A percentile compares a stretch with the other conserved stretches of the same genome.
phyloP scores from a whole-genome alignment of 2,329 filamentous ascomycete genomes.

The Aspergillus neoniger region DNA sequence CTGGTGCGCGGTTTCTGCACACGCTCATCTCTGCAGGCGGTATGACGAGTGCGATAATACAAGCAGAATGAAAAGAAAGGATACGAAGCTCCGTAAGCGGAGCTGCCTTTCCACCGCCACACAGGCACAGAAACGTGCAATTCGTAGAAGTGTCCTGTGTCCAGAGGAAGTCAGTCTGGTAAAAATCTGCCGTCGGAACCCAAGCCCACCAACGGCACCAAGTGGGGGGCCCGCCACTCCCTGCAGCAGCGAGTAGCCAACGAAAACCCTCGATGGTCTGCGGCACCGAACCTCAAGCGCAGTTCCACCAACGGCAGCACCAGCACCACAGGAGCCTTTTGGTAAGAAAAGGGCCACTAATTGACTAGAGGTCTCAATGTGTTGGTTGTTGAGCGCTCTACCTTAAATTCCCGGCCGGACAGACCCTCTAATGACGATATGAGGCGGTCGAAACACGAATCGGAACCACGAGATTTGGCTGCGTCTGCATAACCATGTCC shows the following conservation, averaged over 20 bases:
- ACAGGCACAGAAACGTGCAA: not conserved
- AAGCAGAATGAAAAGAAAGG: not conserved
- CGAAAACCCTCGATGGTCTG: not conserved
- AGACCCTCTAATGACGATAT: slow-evolving; percentile 14
- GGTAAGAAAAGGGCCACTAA: not conserved
- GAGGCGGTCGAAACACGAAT: not conserved
- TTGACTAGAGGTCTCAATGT: not conserved
- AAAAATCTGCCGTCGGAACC: slow-evolving; percentile 17
- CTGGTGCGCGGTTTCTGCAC: not conserved
- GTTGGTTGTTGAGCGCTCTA: slow-evolving; percentile 2
- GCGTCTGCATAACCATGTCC: not conserved
- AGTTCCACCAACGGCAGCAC: slow-evolving; percentile 2
- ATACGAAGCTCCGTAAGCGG: slow-evolving; percentile 3
- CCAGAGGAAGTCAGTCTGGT: not conserved
- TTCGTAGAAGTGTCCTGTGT: not conserved
- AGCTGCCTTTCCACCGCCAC: not conserved
- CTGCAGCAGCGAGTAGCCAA: slow-evolving; percentile 15
- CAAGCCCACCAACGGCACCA: slow-evolving; percentile 4
- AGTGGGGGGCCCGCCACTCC: slow-evolving; percentile 16
- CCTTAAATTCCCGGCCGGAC: not conserved
- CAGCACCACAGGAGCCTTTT: slow-evolving; percentile 8
- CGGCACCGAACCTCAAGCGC: slow-evolving; percentile 2
- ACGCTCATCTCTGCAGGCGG: not conserved
- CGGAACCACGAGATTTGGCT: slow-evolving; percentile 2
- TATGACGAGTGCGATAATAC: not conserved